A percentile compares a stretch with the other conserved stretches of the same genome.
phyloP scores from a whole-genome alignment of 1,139 yeast species.

The Candida mesenterica region DNA sequence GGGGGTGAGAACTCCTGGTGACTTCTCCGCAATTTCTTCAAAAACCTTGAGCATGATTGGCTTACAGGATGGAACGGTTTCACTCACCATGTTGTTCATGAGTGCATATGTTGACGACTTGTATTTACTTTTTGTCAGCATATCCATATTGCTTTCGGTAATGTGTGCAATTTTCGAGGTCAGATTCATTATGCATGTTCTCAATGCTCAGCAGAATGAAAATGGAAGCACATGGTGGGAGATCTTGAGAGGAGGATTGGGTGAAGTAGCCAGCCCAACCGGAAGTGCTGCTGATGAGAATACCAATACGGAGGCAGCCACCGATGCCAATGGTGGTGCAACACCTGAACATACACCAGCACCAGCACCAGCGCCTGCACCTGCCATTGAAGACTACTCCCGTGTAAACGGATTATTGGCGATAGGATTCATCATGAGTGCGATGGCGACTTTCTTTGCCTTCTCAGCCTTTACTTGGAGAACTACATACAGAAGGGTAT shows the following conservation, averaged over 20 bases:
- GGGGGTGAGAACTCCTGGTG: conserved; percentile 73
- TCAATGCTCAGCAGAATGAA: conserved; percentile 74
- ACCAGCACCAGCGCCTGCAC: conserved; percentile 9
- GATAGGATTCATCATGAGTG: conserved; percentile 55
- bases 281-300: neutral
- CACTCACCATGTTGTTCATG: conserved; percentile 51
- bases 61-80: conserved; percentile 71
- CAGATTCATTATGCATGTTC: conserved; percentile 68
- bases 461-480: conserved; percentile 68
- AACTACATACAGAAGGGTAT: conserved; percentile 46
- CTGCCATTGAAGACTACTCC: conserved; percentile 49
- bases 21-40: conserved; percentile 45
- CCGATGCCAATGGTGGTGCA: conserved; percentile 10
- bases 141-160: conserved; percentile 68
- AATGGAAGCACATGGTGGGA: conserved; percentile 63
- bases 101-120: conserved; percentile 35
- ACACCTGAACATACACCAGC: conserved; percentile 6
- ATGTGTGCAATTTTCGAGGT: conserved; percentile 75
- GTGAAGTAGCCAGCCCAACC: conserved; percentile 3
- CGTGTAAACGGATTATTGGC: conserved; percentile 49
- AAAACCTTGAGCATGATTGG: conserved; percentile 56
- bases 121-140: conserved; percentile 65
- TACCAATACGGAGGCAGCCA: conserved; percentile 9
- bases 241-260: conserved; percentile 47
- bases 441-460: conserved; percentile 59